Conservation (phyloP, 208 protist genomes). For the Leishmania martiniquensis region DNA sequence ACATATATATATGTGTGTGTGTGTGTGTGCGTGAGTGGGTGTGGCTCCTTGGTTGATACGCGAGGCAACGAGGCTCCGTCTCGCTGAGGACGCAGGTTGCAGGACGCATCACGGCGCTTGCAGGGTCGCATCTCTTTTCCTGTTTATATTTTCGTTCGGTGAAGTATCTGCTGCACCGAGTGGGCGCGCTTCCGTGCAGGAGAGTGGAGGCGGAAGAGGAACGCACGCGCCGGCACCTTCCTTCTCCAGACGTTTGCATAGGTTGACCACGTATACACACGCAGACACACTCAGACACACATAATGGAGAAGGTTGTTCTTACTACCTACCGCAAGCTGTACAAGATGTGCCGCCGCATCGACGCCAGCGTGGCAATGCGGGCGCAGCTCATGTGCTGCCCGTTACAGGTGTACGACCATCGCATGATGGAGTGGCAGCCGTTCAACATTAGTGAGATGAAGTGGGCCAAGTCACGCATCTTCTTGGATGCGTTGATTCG, state of each 20-base stretch:
- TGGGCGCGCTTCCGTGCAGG: background rate
- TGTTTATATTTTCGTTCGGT: background rate
- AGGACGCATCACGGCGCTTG: background rate
- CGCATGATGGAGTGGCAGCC: slow-evolving; percentile 51
- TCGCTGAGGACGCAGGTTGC: background rate
- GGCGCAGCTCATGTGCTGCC: slow-evolving; percentile 60
- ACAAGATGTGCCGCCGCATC: slow-evolving; percentile 53
- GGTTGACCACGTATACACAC: background rate
- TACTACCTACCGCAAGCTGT: slow-evolving; percentile 76
- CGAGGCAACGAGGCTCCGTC: background rate
- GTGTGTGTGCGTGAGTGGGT: background rate
- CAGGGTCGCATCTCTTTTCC: background rate
- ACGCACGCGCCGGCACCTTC: background rate
- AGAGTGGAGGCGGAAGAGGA: background rate
- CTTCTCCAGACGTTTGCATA: background rate
- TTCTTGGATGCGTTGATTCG: slow-evolving; percentile 82
- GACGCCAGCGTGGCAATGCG: slow-evolving; percentile 69
- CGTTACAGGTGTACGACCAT: slow-evolving; percentile 65
- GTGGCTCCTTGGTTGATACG: background rate
- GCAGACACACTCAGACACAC: background rate
- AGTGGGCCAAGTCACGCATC: slow-evolving; percentile 59
- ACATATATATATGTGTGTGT: background rate
- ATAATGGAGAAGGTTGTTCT: slow-evolving; percentile 69
- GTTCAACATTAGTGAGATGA: slow-evolving; percentile 50
- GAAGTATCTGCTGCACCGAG: background rate